Base-by-base conservation (phyloP, 179 eudicot species). In the Drosera spatulata region DNA sequence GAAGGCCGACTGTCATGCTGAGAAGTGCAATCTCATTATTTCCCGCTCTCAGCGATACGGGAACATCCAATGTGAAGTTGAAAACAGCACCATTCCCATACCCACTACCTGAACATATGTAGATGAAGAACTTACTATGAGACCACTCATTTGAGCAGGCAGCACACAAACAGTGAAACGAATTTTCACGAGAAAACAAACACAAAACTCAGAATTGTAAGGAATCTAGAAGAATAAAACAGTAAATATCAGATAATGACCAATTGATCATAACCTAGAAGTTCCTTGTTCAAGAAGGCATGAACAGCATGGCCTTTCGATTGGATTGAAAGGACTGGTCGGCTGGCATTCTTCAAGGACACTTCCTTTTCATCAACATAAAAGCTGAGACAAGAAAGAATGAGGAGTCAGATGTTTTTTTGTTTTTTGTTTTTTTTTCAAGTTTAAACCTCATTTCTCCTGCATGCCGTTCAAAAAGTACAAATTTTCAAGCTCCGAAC, bases 271-370 rank as follows among this genome's bases (percentile, higher is more conserved):
- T 37, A 60, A 87, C 95, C 96, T 82, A 80, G 84, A 72, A 86
- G 84, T 56, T 77, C 66, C 71, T 80, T 72, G 68, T 93, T 93
- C 64, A 93, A 79, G 64, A 86, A 93, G 61, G 73, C 82, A 80
- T 93, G 96, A 47, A 93, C 75, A 60, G 95, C 93, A 70, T 93
- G 99, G 65, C 99, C 99, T 79, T 84, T 80, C 49, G 99, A 93
- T 71, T 88, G 84, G 57, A 93, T 69, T 40, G 64, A 58, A 42
- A 93, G 83, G 48, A 75, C 69, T 64, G 85, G 86, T 50, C 61
- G 66, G 74, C 73, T 76, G 65, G 75, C 76, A 38, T 72, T 71
- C 33, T 22, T 22, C 33, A 22, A 22, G 33, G 33, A 22, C 68
- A 53, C 75, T 46, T 75, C 61, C 63, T 71, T 72, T 63, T 75